Conservation (phyloP, 1,139 yeast species). For the Suhomyces taliae region DNA sequence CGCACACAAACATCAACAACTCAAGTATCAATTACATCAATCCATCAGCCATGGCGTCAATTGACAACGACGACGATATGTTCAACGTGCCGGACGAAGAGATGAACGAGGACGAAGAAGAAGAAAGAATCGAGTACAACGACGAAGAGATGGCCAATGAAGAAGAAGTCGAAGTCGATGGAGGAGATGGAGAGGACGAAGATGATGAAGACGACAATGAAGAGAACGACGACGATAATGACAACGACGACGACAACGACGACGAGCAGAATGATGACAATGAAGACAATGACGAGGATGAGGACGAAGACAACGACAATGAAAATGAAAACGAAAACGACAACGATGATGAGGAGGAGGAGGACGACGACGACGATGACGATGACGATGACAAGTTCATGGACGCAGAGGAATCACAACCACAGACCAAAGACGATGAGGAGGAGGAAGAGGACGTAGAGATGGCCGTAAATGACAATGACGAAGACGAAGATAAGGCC, state of each 20-base stretch:
- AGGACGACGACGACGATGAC: constrained; percentile 19
- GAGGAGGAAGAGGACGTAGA: constrained; percentile 4
- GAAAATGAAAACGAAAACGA: constrained; percentile 15
- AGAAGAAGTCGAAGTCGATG: constrained; percentile 23
- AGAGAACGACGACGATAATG: constrained; percentile 17
- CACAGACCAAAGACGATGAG: constrained; percentile 3
- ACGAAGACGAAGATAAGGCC: constrained; percentile 13
- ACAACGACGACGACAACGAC: constrained; percentile 15
- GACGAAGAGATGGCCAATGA: constrained; percentile 19
- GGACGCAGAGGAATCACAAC: constrained; percentile 10
- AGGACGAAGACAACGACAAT: constrained; percentile 15
- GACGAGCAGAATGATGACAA: constrained; percentile 17
- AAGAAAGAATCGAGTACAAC: constrained; percentile 15
- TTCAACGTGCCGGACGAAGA: constrained; percentile 18
- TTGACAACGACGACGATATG: constrained; percentile 18
- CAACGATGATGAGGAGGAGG: constrained; percentile 16
- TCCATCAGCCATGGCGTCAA: constrained; percentile 14
- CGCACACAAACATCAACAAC: too few relatives aligned
- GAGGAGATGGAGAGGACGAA: constrained; percentile 17
- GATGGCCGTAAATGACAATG: background rate
- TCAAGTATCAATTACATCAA: background rate
- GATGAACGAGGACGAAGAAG: constrained; percentile 17
- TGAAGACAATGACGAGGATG: constrained; percentile 20
- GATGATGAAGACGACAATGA: constrained; percentile 16
- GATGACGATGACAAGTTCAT: constrained; percentile 10